These are phyloP conservation scores for Blastomyces parvus DNA, from an alignment of 2,329 filamentous ascomycete genomes.

Conservation along the genomic window DNA sequence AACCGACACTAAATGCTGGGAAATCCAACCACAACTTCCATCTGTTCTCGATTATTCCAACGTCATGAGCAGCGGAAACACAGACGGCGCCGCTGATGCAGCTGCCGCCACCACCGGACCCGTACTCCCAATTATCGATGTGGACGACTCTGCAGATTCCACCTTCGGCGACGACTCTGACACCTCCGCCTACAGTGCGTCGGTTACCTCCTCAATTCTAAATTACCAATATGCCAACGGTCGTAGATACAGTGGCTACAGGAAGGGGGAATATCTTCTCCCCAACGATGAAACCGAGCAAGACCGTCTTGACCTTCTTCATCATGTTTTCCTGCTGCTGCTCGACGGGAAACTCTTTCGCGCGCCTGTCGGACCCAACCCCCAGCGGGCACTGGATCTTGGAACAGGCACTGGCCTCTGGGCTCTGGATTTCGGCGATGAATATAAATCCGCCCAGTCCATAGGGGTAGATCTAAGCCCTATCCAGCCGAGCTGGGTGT, in stretches of 20 bases:
- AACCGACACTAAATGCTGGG: background rate
- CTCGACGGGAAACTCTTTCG: conserved; percentile 20
- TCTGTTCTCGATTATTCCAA: background rate
- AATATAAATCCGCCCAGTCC: conserved; percentile 28
- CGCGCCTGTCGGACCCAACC: conserved; percentile 17
- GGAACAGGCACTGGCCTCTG: conserved; percentile 35
- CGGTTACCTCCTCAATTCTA: conserved; percentile 23
- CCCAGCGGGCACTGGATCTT: conserved; percentile 31
- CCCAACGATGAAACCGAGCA: conserved; percentile 30
- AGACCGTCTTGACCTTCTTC: conserved; percentile 17
- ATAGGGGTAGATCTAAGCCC: conserved; percentile 32
- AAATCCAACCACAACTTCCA: background rate
- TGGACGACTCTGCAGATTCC: conserved; percentile 1
- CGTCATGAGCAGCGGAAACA: background rate
- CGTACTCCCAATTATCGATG: background rate
- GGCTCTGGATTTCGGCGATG: conserved; percentile 36
- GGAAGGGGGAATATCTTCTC: conserved; percentile 20
- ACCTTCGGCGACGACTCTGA: background rate
- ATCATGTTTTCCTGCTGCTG: conserved; percentile 7
- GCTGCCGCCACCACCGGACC: background rate
- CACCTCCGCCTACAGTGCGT: conserved; percentile 10
- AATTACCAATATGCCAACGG: conserved; percentile 33
- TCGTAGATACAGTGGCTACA: conserved; percentile 29
- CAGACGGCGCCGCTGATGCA: background rate
- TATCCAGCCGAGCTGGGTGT: conserved; percentile 28